A percentile compares a stretch with the other conserved stretches of the same genome.
Evolutionary conservation across 2,329 filamentous ascomycete species (phyloP).

Genomic region (Penicillium sp.): DNA sequence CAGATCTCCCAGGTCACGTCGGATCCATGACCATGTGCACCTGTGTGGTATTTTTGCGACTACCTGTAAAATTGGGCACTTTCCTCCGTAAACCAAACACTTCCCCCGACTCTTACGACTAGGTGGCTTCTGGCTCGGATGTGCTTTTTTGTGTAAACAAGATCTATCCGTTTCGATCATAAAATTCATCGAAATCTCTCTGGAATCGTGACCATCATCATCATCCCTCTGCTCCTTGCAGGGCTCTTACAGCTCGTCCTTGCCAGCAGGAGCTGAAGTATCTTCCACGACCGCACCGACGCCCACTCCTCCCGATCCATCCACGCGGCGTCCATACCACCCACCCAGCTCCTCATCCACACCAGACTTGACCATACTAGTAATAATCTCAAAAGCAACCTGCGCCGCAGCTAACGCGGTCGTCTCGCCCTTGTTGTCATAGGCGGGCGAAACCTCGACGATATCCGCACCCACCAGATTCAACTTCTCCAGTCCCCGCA

Average conservation of each 20-base stretch:
- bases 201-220: constrained; percentile 16
- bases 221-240: not conserved
- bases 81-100: too few species aligned
- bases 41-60: too few species aligned
- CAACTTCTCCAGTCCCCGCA: constrained; percentile 72
- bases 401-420: constrained; percentile 79
- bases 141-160: too few species aligned
- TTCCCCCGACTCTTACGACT: too few species aligned
- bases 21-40: too few species aligned
- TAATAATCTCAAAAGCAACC: constrained; percentile 80
- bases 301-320: constrained; percentile 17
- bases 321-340: constrained; percentile 33
- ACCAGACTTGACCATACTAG: constrained; percentile 47
- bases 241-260: constrained; percentile 24
- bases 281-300: constrained; percentile 1
- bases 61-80: too few species aligned
- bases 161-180: too few species aligned
- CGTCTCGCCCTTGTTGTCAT: constrained; percentile 72
- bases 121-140: too few species aligned
- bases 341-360: constrained; percentile 35
- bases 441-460: constrained; percentile 81
- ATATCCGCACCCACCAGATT: constrained; percentile 87
- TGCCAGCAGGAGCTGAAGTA: constrained; percentile 10
- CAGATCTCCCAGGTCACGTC: too few species aligned
- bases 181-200: not conserved